Evolutionary conservation across 1,284 basidiomycete genomes (phyloP).

Genomic region (Trichosporon sp.): DNA sequence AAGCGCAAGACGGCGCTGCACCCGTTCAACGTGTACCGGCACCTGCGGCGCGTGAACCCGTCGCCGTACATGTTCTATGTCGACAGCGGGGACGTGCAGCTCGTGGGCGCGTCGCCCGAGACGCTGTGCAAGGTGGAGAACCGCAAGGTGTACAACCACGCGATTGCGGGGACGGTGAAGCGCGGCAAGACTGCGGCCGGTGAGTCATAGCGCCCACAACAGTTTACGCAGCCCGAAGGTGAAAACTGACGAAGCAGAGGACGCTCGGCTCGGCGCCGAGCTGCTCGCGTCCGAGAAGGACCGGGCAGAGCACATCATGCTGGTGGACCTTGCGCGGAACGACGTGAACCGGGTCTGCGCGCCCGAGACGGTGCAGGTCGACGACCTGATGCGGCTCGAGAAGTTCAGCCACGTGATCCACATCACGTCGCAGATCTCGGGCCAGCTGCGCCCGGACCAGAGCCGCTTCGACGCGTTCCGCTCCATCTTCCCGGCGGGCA

Average conservation of each 20-base stretch:
- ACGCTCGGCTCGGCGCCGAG: constrained; percentile 68
- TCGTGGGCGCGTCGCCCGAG: constrained; percentile 96
- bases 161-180: constrained; percentile 92
- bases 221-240: no score
- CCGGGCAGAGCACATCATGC: constrained; percentile 97
- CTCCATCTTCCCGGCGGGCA: constrained; percentile 98
- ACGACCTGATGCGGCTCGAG: constrained; percentile 88
- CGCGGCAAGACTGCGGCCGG: constrained; percentile 69
- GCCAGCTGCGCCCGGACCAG: constrained; percentile 73
- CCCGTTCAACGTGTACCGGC: constrained; percentile 95
- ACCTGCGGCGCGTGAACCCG: constrained; percentile 89
- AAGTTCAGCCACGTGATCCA: constrained; percentile 99
- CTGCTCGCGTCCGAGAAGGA: constrained; percentile 86
- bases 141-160: constrained; percentile 93
- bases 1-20: constrained; percentile 79
- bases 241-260: constrained; percentile 57
- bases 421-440: constrained; percentile 91
- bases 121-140: constrained; percentile 93
- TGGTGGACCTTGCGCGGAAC: constrained; percentile 97
- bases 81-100: constrained; percentile 84
- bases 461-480: constrained; percentile 96
- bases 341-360: constrained; percentile 97
- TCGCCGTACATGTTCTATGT: constrained; percentile 99
- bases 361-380: constrained; percentile 91
- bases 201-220: no score